phyloP scores from a whole-genome alignment of 305 asterid genomes.

The Coffea humblotiana region DNA sequence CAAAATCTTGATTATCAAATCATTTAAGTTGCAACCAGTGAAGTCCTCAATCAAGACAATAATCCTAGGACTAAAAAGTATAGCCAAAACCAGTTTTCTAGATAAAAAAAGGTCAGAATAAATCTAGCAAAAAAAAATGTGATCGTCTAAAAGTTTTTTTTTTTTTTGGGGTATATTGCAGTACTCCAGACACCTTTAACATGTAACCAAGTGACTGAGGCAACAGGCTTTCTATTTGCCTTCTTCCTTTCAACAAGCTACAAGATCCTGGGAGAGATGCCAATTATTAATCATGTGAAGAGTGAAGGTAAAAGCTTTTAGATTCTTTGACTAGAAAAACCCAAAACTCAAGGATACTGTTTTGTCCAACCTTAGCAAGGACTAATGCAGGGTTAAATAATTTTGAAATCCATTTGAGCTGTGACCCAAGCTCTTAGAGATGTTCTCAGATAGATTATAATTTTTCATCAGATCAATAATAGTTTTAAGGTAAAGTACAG shows the following conservation, averaged over 20 bases:
- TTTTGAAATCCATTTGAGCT: background rate
- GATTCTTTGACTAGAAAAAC: background rate
- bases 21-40: background rate
- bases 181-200: background rate
- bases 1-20: background rate
- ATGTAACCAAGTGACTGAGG: background rate
- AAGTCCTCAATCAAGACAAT: background rate
- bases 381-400: background rate
- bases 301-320: too few relatives aligned
- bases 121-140: background rate
- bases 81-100: background rate
- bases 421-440: background rate
- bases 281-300: background rate
- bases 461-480: background rate
- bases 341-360: background rate
- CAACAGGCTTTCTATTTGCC: background rate
- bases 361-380: background rate
- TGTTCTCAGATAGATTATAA: background rate
- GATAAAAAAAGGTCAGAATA: background rate
- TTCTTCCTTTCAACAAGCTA: background rate
- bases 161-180: background rate
- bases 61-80: background rate
- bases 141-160: background rate
- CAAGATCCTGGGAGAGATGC: background rate
- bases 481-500: background rate